Evolutionary conservation across 2,329 filamentous ascomycete genomes (phyloP), one percentile per base, ranked within the genome.

Genomic region (Colletotrichum destructivum): DNA sequence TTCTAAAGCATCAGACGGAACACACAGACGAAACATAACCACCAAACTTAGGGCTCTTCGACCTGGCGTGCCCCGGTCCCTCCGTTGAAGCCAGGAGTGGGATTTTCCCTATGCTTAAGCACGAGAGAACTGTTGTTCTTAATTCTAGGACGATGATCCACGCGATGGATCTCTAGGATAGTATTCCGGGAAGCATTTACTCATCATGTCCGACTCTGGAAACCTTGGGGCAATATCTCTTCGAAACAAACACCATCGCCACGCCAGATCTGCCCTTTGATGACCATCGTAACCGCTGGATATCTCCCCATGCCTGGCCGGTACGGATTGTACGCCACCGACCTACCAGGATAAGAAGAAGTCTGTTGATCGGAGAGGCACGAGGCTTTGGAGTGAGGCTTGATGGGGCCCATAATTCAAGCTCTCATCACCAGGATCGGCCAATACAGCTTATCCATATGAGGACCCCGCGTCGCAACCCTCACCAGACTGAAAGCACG

Each of bases 21-120:
- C 62, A 65, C n/a, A 60, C 54, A 42, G 65, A 63, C 69, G 69
- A 49, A 59, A 63, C 69, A 60, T 26, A 12, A 31, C 59, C 18
- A 23, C 61, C 15, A 54, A 47, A 23, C 31, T n/a, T 15, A 44
- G n/a, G 44, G 9, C 13, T 21, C 26, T 35, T 51, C 26, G 56
- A 16, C 16, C 51, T 26, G 31, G 35, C 35, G 35, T 35, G 35
- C 35, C 35, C 35, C 9, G 35, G 35, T 35, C 35, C 35, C 35
- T 9, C 9, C 9, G 35, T 8, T 11, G 35, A 11, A 11, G 35
- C 35, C 35, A 35, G 35, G 9, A 35, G 35, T 35, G 35, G 8
- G 8, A 2, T 8, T 35, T 11, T 35, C 35, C 35, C 35, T 35
- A 35, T 35, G 35, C 35, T 35, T 35, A 35, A 35, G 35, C 35